Evolutionary conservation across 2,329 filamentous ascomycete species (phyloP).

Genomic region (Penicillium palitans): DNA sequence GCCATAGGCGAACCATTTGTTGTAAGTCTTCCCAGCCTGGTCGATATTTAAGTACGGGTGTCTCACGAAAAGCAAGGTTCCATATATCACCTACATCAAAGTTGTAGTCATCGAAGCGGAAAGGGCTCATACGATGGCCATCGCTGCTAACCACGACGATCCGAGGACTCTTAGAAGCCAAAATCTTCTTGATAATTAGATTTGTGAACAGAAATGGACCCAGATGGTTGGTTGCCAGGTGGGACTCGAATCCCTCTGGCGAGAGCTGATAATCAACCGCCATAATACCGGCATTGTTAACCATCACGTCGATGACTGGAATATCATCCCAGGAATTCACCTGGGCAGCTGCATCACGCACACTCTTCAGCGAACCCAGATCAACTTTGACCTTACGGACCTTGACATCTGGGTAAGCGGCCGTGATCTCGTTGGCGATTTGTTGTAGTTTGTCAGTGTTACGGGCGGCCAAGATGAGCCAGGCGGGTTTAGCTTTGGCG

Average conservation of each 20-base stretch:
- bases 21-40: constrained; percentile 29
- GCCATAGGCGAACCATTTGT: constrained; percentile 44
- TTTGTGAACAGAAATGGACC: constrained; percentile 45
- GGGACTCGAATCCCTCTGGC: constrained; percentile 41
- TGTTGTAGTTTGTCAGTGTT: constrained; percentile 35
- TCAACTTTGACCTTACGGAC: constrained; percentile 33
- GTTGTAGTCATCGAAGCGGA: constrained; percentile 49
- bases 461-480: constrained; percentile 45
- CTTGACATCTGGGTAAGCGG: constrained; percentile 17
- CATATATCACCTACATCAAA: constrained; percentile 37
- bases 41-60: background rate
- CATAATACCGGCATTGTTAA: constrained; percentile 50
- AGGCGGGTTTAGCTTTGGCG: constrained; percentile 34
- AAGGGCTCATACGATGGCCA: constrained; percentile 45
- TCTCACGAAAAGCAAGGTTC: background rate
- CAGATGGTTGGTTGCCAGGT: constrained; percentile 43
- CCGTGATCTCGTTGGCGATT: constrained; percentile 28
- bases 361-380: constrained; percentile 32
- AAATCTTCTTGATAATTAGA: constrained; percentile 37
- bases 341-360: constrained; percentile 35
- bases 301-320: constrained; percentile 41
- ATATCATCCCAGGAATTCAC: constrained; percentile 32
- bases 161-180: constrained; percentile 29
- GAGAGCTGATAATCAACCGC: constrained; percentile 30
- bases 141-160: constrained; percentile 50